Evolutionary conservation across 2,329 filamentous ascomycete genomes (phyloP).

Genomic region (Dactylellina haptotyla): DNA sequence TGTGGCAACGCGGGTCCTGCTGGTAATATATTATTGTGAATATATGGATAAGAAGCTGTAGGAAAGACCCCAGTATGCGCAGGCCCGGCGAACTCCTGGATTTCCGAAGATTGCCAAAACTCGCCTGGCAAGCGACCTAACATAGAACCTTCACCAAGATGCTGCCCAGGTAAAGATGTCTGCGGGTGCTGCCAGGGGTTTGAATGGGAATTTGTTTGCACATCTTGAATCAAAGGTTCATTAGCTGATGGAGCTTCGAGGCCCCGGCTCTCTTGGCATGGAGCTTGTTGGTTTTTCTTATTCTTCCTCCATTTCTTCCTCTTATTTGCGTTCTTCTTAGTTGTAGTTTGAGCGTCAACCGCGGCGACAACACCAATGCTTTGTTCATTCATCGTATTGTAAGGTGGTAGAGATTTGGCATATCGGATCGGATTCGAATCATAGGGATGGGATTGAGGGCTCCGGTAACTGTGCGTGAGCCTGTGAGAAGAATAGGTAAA

Average conservation of each 20-base stretch:
- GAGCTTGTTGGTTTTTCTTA: neutral
- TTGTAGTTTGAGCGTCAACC: no score
- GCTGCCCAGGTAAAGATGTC: no score
- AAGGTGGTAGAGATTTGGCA: conserved; percentile 34
- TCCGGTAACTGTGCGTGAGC: neutral
- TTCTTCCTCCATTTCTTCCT: neutral
- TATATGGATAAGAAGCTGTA: no score
- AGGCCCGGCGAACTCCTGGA: no score
- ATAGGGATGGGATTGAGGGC: conserved; percentile 31
- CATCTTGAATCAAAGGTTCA: neutral
- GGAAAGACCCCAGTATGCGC: no score
- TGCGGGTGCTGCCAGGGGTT: neutral
- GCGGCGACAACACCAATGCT: neutral
- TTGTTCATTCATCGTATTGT: conserved; percentile 41
- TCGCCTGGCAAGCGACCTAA: no score
- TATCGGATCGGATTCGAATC: conserved; percentile 30
- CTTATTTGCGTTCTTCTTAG: no score
- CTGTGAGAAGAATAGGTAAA: conserved; percentile 21
- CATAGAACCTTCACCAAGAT: no score
- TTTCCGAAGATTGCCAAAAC: no score
- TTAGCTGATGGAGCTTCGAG: neutral
- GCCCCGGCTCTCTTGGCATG: neutral
- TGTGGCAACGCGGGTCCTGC: neutral
- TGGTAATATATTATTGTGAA: no score
- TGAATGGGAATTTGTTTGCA: neutral